These are phyloP conservation scores for Suillus weaverae DNA, from an alignment of 768 basidiomycete genomes.

Conservation along the genomic window DNA sequence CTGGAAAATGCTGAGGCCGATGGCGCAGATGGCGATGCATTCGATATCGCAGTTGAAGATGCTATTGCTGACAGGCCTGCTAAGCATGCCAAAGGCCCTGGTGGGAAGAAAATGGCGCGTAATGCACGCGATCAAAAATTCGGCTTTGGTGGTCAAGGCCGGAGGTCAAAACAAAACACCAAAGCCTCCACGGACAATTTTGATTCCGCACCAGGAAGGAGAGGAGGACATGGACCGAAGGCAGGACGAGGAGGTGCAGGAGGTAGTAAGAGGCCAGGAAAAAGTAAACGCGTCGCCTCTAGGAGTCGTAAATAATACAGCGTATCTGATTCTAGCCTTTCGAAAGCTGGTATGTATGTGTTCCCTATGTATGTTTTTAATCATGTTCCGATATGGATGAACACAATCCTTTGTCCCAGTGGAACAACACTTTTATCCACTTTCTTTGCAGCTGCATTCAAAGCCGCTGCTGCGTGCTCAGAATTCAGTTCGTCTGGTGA, in stretches of 20 bases:
- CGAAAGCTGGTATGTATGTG: neutral
- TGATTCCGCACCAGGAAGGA: slow-evolving; percentile 38
- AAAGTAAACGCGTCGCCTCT: slow-evolving; percentile 51
- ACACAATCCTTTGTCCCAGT: slow-evolving; percentile 26
- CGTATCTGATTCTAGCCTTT: neutral
- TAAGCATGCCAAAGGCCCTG: slow-evolving; percentile 44
- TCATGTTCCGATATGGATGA: slow-evolving; percentile 31
- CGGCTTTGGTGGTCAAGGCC: slow-evolving; percentile 72
- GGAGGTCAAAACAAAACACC: slow-evolving; percentile 80
- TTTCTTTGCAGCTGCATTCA: slow-evolving; percentile 20
- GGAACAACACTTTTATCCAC: slow-evolving; percentile 16
- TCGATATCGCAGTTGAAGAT: slow-evolving; percentile 90
- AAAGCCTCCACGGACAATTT: slow-evolving; percentile 79
- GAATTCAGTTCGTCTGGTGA: slow-evolving; percentile 11
- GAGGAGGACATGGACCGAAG: slow-evolving; percentile 28
- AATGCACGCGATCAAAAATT: slow-evolving; percentile 74
- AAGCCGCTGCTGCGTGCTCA: slow-evolving; percentile 19
- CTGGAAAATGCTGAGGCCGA: slow-evolving; percentile 62
- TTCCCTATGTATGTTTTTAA: neutral
- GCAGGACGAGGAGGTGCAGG: slow-evolving; percentile 35
- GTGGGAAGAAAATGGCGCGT: slow-evolving; percentile 48
- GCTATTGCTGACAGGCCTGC: slow-evolving; percentile 73
- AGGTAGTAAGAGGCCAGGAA: slow-evolving; percentile 55
- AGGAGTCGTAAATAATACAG: slow-evolving; percentile 33
- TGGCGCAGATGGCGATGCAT: slow-evolving; percentile 57